Base-by-base conservation (phyloP, 768 basidiomycete species). In the Daedaleopsis sinensis region DNA sequence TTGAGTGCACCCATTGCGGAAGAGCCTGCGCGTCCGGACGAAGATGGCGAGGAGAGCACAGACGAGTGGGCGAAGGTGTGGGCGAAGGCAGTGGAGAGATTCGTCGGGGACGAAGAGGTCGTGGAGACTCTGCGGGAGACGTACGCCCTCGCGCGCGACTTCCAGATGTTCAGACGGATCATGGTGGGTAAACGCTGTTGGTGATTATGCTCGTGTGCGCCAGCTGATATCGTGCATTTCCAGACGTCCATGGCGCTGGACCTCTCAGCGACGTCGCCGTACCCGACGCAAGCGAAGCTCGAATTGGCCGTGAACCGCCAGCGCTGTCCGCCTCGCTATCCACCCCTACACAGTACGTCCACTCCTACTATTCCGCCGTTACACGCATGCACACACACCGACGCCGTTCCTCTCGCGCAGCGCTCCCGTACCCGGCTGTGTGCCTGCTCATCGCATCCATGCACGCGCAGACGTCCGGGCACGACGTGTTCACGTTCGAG, bases 381-480 rank as follows among this genome's bases (percentile, higher is more conserved):
- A 35, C 23, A 5, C 23, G 16, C 39, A 15, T 52, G 19, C 44
- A 61, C 56, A 13, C 18, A 13, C 39, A 37, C 32, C 24, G 5
- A 54, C 39, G 9, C 51, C 58, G 46, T 42, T 47, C 18, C 18
- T 12, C 18, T 24, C 15, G 19, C 23, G 23, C 47, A 49, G 92
- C 80, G 57, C 72, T 95, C 21, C 77, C 93, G 19, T 93, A 96
- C 70, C 91, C 95, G 9, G 78, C 84, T 2, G 73, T 94, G 19
- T 94, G 93, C 69, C 80, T 96, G 35, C 82, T 97, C 46, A 89
- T 98, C 61, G 90, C 95, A n/a, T 82, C 87, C 15, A 82, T 87
- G 68, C 96, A 97, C 69, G 80, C 86, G 5, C 77, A 86, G 24
- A 88, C 87, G 11, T 84, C 86, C 7, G 95, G 95, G 0, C 89